These are phyloP conservation scores for Nitzschia palea DNA, from an alignment of 108 stramenopile species.

Conservation along the genomic window DNA sequence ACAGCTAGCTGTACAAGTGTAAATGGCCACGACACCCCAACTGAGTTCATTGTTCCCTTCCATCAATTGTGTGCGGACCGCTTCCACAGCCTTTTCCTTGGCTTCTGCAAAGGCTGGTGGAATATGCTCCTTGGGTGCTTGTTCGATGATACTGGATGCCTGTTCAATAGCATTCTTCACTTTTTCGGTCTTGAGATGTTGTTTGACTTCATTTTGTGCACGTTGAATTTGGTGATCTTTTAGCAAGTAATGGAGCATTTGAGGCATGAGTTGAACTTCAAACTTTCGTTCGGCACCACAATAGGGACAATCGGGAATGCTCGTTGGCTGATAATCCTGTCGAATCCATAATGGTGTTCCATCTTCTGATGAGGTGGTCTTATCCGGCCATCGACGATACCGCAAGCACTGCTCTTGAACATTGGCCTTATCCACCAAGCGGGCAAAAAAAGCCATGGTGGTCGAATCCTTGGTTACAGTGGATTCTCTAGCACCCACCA, in stretches of 20 bases:
- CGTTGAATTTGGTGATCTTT: slow-evolving; percentile 26
- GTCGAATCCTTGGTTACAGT: slow-evolving; percentile 60
- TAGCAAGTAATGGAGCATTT: slow-evolving; percentile 78
- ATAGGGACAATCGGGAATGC: slow-evolving; percentile 54
- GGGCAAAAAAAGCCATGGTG: slow-evolving; percentile 74
- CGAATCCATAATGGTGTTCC: slow-evolving; percentile 67
- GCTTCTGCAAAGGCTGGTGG: slow-evolving; percentile 66
- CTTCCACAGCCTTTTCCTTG: slow-evolving; percentile 59
- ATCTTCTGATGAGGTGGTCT: slow-evolving; percentile 4
- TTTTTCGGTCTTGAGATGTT: slow-evolving; percentile 26
- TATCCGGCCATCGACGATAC: slow-evolving; percentile 67
- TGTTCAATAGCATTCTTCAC: slow-evolving; percentile 49
- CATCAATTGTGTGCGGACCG: slow-evolving; percentile 30
- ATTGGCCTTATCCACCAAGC: slow-evolving; percentile 50
- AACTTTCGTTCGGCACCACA: slow-evolving; percentile 73
- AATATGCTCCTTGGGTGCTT: slow-evolving; percentile 48
- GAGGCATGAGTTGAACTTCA: slow-evolving; percentile 89
- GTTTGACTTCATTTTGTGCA: slow-evolving; percentile 9
- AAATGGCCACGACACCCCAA: slow-evolving; percentile 81
- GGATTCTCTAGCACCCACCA: slow-evolving; percentile 48
- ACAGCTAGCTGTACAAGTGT: slow-evolving; percentile 83
- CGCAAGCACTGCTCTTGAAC: slow-evolving; percentile 77
- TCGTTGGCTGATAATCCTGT: slow-evolving; percentile 48
- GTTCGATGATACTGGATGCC: slow-evolving; percentile 49
- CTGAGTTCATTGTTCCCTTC: slow-evolving; percentile 44